Conservation (phyloP, 495 filamentous ascomycete species). For the Durotheca rogersii region DNA sequence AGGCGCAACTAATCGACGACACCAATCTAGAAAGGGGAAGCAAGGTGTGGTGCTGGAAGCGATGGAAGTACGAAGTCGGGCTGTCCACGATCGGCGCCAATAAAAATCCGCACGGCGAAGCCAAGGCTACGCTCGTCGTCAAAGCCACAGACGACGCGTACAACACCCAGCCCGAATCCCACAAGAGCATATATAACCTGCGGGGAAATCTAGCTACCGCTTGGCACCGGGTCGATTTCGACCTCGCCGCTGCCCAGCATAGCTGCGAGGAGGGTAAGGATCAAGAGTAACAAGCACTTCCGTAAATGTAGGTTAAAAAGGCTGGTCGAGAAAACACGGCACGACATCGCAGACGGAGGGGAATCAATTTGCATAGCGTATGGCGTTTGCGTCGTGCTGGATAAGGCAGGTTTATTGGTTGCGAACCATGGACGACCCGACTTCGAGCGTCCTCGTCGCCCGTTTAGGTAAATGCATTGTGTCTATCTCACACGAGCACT, state of each 20-base stretch:
- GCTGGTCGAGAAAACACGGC: no score
- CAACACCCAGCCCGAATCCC: slow-evolving; percentile 56
- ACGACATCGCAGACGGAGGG: no score
- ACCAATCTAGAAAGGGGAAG: slow-evolving; percentile 26
- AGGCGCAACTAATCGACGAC: slow-evolving; percentile 50
- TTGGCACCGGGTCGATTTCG: slow-evolving; percentile 52
- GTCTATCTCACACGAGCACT: no score
- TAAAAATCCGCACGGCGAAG: slow-evolving; percentile 42
- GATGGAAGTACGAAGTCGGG: slow-evolving; percentile 52
- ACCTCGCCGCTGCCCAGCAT: slow-evolving; percentile 12
- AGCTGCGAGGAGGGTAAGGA: background rate
- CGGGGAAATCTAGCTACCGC: slow-evolving; percentile 57
- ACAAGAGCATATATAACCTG: slow-evolving; percentile 54
- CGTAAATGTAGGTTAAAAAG: background rate
- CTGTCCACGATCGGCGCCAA: slow-evolving; percentile 44
- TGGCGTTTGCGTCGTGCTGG: background rate
- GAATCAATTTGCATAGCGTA: background rate
- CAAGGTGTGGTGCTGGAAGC: slow-evolving; percentile 57
- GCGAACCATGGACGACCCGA: background rate
- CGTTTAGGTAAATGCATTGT: no score
- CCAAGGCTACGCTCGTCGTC: slow-evolving; percentile 49
- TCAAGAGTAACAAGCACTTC: background rate
- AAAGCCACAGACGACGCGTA: slow-evolving; percentile 61
- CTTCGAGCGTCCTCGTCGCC: background rate
- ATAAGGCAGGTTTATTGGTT: background rate